A percentile compares a stretch with the other conserved stretches of the same genome.
These are phyloP conservation scores for Bisporella sp. DNA, from an alignment of 2,329 filamentous ascomycete genomes.

Conservation along the genomic window DNA sequence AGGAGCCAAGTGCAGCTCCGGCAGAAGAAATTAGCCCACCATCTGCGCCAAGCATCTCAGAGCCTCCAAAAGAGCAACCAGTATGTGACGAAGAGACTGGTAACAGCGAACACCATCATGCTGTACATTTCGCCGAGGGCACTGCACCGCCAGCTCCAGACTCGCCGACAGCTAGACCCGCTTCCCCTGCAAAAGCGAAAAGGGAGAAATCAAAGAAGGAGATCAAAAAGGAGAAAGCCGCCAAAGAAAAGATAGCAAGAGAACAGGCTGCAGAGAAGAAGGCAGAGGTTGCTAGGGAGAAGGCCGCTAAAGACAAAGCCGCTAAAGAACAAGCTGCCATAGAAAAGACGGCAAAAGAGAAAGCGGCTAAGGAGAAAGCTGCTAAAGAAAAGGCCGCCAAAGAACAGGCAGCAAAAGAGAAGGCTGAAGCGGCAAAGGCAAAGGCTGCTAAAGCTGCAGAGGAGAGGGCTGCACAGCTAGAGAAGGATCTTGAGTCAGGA, in stretches of 20 bases:
- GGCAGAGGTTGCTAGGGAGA: neutral
- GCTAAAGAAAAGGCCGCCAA: neutral
- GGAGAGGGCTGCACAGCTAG: neutral
- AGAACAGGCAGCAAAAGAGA: neutral
- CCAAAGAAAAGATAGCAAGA: neutral
- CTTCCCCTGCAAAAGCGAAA: neutral
- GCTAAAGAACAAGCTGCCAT: neutral
- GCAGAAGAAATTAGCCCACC: neutral
- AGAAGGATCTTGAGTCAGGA: neutral
- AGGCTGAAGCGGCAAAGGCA: neutral
- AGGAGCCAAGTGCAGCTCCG: neutral
- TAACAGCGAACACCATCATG: neutral
- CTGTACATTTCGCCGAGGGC: neutral
- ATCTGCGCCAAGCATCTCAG: neutral
- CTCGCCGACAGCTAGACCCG: too few relatives aligned
- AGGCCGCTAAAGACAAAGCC: neutral
- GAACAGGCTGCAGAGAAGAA: conserved; percentile 1
- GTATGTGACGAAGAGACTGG: too few relatives aligned
- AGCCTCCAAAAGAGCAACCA: neutral
- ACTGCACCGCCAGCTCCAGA: neutral
- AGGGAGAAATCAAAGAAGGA: conserved; percentile 1
- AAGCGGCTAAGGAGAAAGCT: neutral
- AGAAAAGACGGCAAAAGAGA: neutral
- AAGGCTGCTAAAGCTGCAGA: neutral
- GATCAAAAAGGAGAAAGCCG: neutral